Percentiles rank a stretch among this genome's conserved stretches.
Conservation (phyloP, 2,329 filamentous ascomycete species). For the Fusarium brachygibbosum region DNA sequence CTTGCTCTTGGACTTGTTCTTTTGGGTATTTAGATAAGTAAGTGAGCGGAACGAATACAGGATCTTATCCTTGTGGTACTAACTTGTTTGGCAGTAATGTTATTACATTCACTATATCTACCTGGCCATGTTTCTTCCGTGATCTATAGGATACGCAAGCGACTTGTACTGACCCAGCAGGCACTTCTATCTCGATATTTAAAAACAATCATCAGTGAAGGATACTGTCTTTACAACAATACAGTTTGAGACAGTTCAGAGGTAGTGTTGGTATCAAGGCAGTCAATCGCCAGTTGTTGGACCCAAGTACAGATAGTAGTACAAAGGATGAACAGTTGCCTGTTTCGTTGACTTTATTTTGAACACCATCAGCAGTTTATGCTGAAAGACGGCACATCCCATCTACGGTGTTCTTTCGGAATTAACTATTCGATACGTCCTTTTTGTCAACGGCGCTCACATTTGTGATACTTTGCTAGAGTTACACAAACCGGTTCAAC, state of each 20-base stretch:
- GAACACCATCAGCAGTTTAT: not conserved
- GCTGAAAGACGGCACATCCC: not conserved
- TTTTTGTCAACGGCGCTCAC: not conserved
- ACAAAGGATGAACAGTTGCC: not conserved
- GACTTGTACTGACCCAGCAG: accelerated
- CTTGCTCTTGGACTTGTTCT: constrained; percentile 51
- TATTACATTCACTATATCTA: not conserved
- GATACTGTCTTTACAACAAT: not conserved
- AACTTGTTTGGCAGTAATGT: constrained; percentile 2
- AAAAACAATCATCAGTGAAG: not conserved
- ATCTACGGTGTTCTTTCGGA: not conserved
- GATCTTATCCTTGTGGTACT: not conserved
- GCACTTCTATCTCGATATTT: not conserved
- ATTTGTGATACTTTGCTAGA: not conserved
- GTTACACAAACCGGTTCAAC: not conserved
- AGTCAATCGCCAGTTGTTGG: not conserved
- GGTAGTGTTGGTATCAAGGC: not conserved
- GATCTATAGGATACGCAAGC: not conserved
- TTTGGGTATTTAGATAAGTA: constrained; percentile 33
- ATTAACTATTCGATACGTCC: not conserved
- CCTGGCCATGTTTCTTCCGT: not conserved
- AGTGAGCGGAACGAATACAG: not conserved
- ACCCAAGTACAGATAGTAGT: not conserved
- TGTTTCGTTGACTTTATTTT: not conserved
- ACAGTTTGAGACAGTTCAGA: not conserved